These are phyloP conservation scores for Zymoseptoria pseudotritici DNA, from an alignment of 2,329 filamentous ascomycete genomes.

Conservation along the genomic window DNA sequence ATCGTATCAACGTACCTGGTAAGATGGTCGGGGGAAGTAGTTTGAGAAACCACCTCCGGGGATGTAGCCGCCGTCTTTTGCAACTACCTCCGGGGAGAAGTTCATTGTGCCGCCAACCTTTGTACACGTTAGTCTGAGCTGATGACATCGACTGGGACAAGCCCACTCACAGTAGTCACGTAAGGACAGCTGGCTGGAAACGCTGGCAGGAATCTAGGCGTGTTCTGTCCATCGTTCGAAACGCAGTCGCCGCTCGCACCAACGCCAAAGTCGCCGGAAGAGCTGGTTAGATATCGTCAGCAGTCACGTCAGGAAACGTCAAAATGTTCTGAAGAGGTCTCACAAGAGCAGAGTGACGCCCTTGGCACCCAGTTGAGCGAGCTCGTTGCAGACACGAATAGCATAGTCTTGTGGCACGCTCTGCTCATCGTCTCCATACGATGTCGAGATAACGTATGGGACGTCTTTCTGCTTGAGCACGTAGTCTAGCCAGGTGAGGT, in stretches of 20 bases:
- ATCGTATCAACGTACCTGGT: conserved; percentile 33
- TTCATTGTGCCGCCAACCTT: conserved; percentile 35
- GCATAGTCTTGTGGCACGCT: conserved; percentile 52
- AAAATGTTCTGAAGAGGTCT: conserved; percentile 32
- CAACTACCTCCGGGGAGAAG: conserved; percentile 35
- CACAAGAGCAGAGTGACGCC: conserved; percentile 52
- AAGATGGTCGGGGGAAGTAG: conserved; percentile 34
- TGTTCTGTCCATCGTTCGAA: conserved; percentile 38
- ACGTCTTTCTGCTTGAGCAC: conserved; percentile 46
- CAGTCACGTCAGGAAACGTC: too few relatives aligned
- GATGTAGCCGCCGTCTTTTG: conserved; percentile 36
- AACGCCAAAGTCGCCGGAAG: conserved; percentile 49
- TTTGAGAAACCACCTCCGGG: conserved; percentile 33
- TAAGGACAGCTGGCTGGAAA: conserved; percentile 40
- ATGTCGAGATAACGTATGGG: conserved; percentile 54
- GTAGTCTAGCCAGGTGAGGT: conserved; percentile 53
- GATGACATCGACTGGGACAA: conserved; percentile 9
- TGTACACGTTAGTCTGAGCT: conserved; percentile 28
- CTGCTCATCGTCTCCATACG: conserved; percentile 59
- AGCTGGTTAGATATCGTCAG: too few relatives aligned
- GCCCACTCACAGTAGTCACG: conserved; percentile 32
- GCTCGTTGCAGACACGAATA: conserved; percentile 52
- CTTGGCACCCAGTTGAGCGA: conserved; percentile 55
- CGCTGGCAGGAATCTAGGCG: conserved; percentile 33
- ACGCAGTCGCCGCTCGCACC: conserved; percentile 38